Evolutionary conservation across 768 basidiomycete species (phyloP).

Genomic region (Suillus clintonianus): DNA sequence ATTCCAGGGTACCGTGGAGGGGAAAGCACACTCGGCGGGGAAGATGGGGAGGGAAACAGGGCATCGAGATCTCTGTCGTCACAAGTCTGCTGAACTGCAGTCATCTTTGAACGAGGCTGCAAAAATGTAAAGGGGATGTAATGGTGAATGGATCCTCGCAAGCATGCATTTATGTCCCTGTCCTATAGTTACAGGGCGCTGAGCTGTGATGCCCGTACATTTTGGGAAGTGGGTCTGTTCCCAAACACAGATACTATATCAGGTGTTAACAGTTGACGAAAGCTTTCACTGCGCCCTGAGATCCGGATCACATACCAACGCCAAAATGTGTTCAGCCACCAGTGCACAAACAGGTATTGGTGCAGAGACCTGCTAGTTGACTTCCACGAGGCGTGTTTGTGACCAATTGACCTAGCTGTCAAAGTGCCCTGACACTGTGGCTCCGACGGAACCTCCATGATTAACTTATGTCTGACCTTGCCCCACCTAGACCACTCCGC

Average conservation of each 20-base stretch:
- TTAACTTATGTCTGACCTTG: neutral
- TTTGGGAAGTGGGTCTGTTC: neutral
- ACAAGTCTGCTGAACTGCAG: neutral
- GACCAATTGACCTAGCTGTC: too few species aligned
- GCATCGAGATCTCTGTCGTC: neutral
- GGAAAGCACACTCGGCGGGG: conserved; percentile 2
- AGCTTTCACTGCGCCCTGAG: neutral
- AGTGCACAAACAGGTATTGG: too few species aligned
- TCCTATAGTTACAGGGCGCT: neutral
- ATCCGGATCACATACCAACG: neutral
- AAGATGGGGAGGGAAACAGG: conserved; percentile 10
- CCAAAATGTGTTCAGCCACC: neutral
- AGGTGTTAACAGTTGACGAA: neutral
- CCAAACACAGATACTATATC: neutral
- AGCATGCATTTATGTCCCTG: neutral
- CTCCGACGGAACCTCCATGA: too few species aligned
- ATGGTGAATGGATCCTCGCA: neutral
- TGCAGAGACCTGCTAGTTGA: too few species aligned
- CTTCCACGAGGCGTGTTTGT: too few species aligned
- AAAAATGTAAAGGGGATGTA: neutral
- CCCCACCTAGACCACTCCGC: neutral
- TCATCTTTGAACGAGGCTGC: neutral
- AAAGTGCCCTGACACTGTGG: neutral
- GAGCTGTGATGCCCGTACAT: neutral
- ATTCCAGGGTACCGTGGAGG: conserved; percentile 12